Evolutionary conservation across 1,284 basidiomycete genomes (phyloP).

Genomic region (Termitomyces sp.): DNA sequence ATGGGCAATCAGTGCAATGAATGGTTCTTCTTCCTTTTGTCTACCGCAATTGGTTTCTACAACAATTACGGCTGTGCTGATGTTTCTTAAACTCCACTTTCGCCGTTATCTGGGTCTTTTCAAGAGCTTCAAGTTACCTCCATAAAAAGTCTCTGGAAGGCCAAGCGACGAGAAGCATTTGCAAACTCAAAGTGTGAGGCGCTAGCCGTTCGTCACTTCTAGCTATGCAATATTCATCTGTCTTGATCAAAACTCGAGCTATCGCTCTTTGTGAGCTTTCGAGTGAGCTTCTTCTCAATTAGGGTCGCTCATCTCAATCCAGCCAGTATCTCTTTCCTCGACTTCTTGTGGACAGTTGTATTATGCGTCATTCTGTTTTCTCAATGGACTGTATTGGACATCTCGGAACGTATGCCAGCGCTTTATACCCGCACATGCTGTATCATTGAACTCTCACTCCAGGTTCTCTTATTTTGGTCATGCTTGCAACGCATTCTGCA

Average conservation of each 20-base stretch:
- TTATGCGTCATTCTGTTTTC: slow-evolving; percentile 12
- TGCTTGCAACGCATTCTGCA: slow-evolving; percentile 39
- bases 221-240: slow-evolving; percentile 9
- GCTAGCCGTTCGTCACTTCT: not conserved
- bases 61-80: not conserved
- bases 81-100: not conserved
- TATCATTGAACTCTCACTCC: not conserved
- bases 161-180: not conserved
- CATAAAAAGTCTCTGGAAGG: slow-evolving; percentile 10
- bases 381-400: slow-evolving; percentile 13
- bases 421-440: not conserved
- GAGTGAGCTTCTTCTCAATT: not conserved
- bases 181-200: not conserved
- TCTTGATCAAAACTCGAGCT: slow-evolving; percentile 10
- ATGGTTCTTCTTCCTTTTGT: not conserved
- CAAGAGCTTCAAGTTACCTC: not conserved
- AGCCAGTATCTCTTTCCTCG: slow-evolving; percentile 14
- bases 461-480: slow-evolving; percentile 35
- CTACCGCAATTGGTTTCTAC: not conserved
- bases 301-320: not conserved
- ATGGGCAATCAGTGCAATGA: not conserved
- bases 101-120: not conserved
- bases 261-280: slow-evolving; percentile 9
- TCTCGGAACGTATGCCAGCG: slow-evolving; percentile 11
- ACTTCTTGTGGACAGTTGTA: slow-evolving; percentile 12